A percentile compares a stretch with the other conserved stretches of the same genome.
phyloP scores from a whole-genome alignment of 2,329 filamentous ascomycete genomes.

The Colletotrichum lupini region DNA sequence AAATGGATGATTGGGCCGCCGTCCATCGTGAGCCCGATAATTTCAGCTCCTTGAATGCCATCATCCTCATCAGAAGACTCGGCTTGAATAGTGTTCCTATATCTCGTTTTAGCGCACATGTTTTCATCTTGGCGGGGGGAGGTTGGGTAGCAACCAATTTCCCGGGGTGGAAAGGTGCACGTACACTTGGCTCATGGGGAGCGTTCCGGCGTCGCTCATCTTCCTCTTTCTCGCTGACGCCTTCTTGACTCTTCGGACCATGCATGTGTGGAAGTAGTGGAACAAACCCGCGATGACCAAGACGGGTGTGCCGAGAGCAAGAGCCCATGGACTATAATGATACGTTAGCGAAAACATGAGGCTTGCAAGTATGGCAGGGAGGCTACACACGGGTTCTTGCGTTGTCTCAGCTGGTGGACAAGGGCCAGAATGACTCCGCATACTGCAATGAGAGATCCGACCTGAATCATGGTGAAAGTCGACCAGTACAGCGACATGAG shows the following conservation, averaged over 20 bases:
- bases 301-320: constrained; percentile 69
- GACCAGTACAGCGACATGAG: constrained; percentile 71
- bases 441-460: constrained; percentile 69
- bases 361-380: neutral
- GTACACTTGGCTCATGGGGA: constrained; percentile 58
- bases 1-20: constrained; percentile 60
- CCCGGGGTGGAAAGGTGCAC: constrained; percentile 35
- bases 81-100: constrained; percentile 49
- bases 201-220: constrained; percentile 40
- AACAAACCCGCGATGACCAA: constrained; percentile 67
- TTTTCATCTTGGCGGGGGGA: constrained; percentile 32
- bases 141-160: constrained; percentile 31
- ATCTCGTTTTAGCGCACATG: constrained; percentile 35
- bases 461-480: constrained; percentile 69
- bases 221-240: constrained; percentile 40
- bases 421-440: constrained; percentile 66
- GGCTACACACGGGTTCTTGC: constrained; percentile 61
- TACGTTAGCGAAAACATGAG: constrained; percentile 18
- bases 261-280: constrained; percentile 57
- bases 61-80: constrained; percentile 43
- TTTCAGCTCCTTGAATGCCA: constrained; percentile 44
- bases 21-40: constrained; percentile 57
- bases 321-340: constrained; percentile 60
- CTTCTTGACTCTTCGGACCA: constrained; percentile 49
- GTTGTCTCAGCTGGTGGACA: constrained; percentile 59